These are phyloP conservation scores for Rhynchosporium agropyri DNA, from an alignment of 2,329 filamentous ascomycete genomes.

Conservation along the genomic window DNA sequence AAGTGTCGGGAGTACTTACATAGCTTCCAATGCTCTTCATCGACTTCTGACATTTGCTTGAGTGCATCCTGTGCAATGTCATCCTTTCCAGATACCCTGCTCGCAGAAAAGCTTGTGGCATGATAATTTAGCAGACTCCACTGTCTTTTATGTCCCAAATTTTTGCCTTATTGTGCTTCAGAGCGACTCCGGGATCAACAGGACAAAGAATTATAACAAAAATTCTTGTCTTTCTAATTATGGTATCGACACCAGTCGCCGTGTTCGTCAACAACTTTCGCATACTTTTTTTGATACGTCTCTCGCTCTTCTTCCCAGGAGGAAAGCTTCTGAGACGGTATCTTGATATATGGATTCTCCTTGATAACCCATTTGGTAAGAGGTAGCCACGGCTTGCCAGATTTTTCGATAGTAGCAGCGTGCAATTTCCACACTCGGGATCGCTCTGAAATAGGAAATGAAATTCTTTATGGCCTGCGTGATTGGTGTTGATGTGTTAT, in stretches of 20 bases:
- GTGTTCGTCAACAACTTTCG: conserved; percentile 32
- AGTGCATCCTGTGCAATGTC: conserved; percentile 35
- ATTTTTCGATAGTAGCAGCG: conserved; percentile 23
- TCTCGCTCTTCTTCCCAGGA: conserved; percentile 43
- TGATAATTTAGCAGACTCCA: conserved; percentile 72
- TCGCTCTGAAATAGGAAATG: conserved; percentile 10
- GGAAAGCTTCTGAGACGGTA: conserved; percentile 29
- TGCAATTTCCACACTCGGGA: conserved; percentile 28
- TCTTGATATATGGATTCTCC: conserved; percentile 30
- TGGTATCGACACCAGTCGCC: conserved; percentile 36
- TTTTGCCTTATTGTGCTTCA: conserved; percentile 49
- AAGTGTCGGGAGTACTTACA: conserved; percentile 32
- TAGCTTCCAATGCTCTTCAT: conserved; percentile 33
- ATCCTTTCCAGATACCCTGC: conserved; percentile 41
- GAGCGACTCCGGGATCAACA: conserved; percentile 54
- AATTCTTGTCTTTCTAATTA: conserved; percentile 13
- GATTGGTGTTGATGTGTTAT: conserved; percentile 27
- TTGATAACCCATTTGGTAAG: conserved; percentile 34
- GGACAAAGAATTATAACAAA: conserved; percentile 65
- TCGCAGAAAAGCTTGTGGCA: conserved; percentile 56
- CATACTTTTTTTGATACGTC: conserved; percentile 37
- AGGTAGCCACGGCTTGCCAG: conserved; percentile 26
- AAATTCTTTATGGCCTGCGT: conserved; percentile 28
- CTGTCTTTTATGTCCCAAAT: conserved; percentile 64
- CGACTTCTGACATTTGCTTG: conserved; percentile 37